Base-by-base conservation (phyloP, 345 rosid genomes). In the Eucalyptus dawsonii region DNA sequence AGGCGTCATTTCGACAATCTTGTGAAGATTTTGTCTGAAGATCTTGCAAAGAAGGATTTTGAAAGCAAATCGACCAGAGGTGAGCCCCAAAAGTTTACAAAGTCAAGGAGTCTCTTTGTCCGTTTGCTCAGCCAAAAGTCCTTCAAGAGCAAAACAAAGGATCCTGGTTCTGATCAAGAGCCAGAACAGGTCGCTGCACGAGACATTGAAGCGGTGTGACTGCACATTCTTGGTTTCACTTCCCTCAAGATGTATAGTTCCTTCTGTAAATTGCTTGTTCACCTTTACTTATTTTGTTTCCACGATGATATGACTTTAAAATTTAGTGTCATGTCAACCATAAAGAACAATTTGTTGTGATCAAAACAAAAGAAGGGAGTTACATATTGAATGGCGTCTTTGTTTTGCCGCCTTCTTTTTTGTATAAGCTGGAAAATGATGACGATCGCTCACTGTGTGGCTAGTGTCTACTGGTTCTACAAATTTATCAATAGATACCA, bases 61-160 rank as follows among this genome's bases (percentile, higher is more conserved):
- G 91, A 89, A 7, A 89, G 89, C 87, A 85, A 22, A 86, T 51
- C 87, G 2, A 51, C 88, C 5, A 90, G 88, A 54, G 89, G 87
- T 8, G 91, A 91, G 81, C 86, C 92, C 17, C 91, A 89, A 67
- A 56, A 92, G 50, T 88, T 94, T 25, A 91, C 86, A 50, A 95
- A 94, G 87, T 94, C 98, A 4, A 93, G 92, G 91, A 96, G 95
- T 72, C 89, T 96, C 15, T 87, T 97, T 22, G 91, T 91, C 67
- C 91, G 97, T 89, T 80, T 96, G 9, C 92, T 95, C 86, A 94
- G 95, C 90, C 95, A 92, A 90, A 93, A 89, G 92, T 94, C 98
- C 49, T 92, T 96, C 62, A 94, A 93, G 91, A 90, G 92, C 90
- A 95, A 87, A 92, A 81, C 95, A 54, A 95, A 93, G 88, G 7